These are phyloP conservation scores for Cerioporus squamosus DNA, from an alignment of 1,284 basidiomycete genomes.

Conservation along the genomic window DNA sequence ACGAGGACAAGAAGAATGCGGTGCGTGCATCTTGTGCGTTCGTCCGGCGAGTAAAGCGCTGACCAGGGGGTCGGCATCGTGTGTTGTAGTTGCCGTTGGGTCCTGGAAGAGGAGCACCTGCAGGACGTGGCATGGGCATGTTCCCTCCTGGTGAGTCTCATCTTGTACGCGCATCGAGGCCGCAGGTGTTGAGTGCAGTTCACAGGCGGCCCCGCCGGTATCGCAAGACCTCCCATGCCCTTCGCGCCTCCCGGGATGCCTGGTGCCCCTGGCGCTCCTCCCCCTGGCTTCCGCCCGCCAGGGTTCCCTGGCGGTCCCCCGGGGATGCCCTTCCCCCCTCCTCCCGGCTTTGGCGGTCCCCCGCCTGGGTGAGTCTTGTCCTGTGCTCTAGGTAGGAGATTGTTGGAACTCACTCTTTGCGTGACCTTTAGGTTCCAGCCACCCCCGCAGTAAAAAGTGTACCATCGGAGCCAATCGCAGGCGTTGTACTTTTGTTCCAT, in stretches of 20 bases:
- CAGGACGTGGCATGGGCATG: constrained; percentile 97
- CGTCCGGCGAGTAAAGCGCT: constrained; percentile 26
- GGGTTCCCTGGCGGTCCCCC: constrained; percentile 63
- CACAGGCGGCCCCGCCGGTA: constrained; percentile 67
- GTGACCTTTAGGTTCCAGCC: constrained; percentile 55
- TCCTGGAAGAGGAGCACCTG: constrained; percentile 93
- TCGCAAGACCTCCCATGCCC: constrained; percentile 84
- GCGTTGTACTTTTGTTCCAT: constrained; percentile 32
- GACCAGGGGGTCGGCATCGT: neutral
- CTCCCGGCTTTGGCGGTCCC: constrained; percentile 70
- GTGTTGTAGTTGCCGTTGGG: constrained; percentile 76
- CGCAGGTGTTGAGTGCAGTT: constrained; percentile 7
- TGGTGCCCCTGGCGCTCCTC: constrained; percentile 77
- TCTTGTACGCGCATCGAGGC: constrained; percentile 7
- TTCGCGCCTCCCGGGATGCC: constrained; percentile 86
- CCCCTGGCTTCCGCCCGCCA: constrained; percentile 79
- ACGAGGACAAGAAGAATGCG: constrained; percentile 85
- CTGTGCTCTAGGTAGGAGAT: neutral
- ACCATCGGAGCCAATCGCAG: constrained; percentile 17
- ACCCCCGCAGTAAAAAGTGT: constrained; percentile 41
- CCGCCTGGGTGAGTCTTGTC: constrained; percentile 79
- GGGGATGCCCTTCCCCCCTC: constrained; percentile 62
- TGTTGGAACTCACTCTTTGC: neutral
- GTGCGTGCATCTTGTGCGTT: constrained; percentile 39
- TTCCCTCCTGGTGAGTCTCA: constrained; percentile 81